phyloP scores from a whole-genome alignment of 2,329 filamentous ascomycete species.

The Dactylellina parvicollis region DNA sequence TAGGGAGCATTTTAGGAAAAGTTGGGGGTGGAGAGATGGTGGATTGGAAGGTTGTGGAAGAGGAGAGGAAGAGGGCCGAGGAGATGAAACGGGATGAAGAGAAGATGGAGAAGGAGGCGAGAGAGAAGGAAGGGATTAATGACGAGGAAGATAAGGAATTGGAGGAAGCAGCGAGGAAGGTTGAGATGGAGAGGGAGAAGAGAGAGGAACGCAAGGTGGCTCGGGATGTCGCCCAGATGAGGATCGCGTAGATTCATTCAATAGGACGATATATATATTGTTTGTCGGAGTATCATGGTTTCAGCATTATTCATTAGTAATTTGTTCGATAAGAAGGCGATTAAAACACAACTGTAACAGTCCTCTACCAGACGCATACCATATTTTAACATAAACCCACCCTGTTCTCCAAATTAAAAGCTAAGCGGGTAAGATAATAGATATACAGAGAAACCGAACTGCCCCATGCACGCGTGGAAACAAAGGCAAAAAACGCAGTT shows the following conservation, averaged over 20 bases:
- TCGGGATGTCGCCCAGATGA: constrained; percentile 57
- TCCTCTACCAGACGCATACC: background rate
- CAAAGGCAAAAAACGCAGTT: background rate
- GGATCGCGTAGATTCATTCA: constrained; percentile 32
- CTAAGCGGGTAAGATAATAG: background rate
- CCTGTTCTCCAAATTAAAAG: background rate
- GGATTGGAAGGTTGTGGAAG: constrained; percentile 63
- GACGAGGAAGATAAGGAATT: constrained; percentile 20
- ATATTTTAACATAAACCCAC: background rate
- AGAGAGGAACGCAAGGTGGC: constrained; percentile 40
- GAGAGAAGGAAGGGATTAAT: constrained; percentile 38
- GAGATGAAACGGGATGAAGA: constrained; percentile 46
- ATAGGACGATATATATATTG: too few relatives aligned
- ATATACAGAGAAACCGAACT: background rate
- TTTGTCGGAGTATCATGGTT: too few relatives aligned
- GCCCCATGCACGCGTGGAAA: background rate
- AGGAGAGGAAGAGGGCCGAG: constrained; percentile 55
- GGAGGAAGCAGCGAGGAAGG: constrained; percentile 53
- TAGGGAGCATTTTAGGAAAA: constrained; percentile 73
- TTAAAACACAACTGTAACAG: background rate
- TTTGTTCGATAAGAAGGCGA: background rate
- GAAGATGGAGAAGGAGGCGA: constrained; percentile 51
- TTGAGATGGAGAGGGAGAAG: constrained; percentile 53
- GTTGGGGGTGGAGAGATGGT: constrained; percentile 75
- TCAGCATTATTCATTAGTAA: too few relatives aligned